Evolutionary conservation across 1,139 yeast genomes (phyloP), one percentile per base, ranked within the genome.

Genomic region (Diutina ranongensis): DNA sequence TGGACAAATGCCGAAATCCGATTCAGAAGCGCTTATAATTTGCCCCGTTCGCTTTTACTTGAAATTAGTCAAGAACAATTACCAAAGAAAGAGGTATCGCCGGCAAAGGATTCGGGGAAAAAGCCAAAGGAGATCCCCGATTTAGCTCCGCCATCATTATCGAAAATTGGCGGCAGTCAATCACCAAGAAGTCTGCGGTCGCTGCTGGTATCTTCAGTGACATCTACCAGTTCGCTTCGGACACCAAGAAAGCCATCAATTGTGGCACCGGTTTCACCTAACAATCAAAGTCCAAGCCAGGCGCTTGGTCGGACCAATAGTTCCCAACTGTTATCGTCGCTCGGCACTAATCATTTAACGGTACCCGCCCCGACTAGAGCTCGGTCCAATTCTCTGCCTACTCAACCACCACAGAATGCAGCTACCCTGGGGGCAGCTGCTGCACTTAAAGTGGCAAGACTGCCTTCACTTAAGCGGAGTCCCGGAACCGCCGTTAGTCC

Each of bases 1-100:
- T 71, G 76, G 76, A 52, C 68, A 1, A 42, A 57, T 5, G 56
- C 64, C 16, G 76, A 71, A 51, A 49, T 68, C 44, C 55, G 61
- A 22, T 71, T 70, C 49, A 58, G 76, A 50, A 63, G 58, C 46
- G 52, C 53, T 3, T 63, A 67, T 51, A 56, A 55, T 28, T 54
- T 70, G 35, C 74, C 71, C 1, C 31, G 27, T 7, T 13, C 22
- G n/a, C 10, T 9, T 10, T 22, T 38, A 12, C 12, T 16, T 16
- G 42, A 38, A 16, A n/a, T 31, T 12, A 4, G 5, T 31, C 34
- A 31, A 15, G 15, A 31, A 12, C 10, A 10, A 7, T 4, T 31
- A 15, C 34, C 34, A 4, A 31, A 31, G 15, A 31, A 31, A 12
- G 34, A 31, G 13, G 34, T 31, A 4, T 10, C 8, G 31, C 8